phyloP scores from a whole-genome alignment of 1,284 basidiomycete genomes.

The Malassezia brasiliensis region DNA sequence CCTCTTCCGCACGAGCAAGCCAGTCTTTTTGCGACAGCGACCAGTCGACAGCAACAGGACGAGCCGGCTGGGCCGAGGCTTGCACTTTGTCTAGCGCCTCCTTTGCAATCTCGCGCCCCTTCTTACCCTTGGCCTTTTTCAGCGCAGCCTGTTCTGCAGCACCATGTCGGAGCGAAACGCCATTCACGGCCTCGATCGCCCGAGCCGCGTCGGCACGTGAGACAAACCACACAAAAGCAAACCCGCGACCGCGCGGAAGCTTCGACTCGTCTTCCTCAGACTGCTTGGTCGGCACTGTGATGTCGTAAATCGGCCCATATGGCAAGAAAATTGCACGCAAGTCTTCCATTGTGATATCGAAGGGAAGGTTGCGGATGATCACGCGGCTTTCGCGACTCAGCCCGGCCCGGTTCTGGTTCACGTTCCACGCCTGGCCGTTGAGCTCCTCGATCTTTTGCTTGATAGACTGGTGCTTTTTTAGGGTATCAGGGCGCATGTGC shows the following conservation, averaged over 20 bases:
- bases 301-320: slow-evolving; percentile 74
- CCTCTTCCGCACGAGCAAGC: slow-evolving; percentile 57
- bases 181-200: slow-evolving; percentile 75
- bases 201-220: slow-evolving; percentile 73
- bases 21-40: slow-evolving; percentile 87
- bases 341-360: slow-evolving; percentile 60
- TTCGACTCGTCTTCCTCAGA: slow-evolving; percentile 10
- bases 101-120: slow-evolving; percentile 57
- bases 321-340: slow-evolving; percentile 77
- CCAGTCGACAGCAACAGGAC: slow-evolving; percentile 89
- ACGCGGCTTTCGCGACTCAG: slow-evolving; percentile 61
- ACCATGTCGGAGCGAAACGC: slow-evolving; percentile 61
- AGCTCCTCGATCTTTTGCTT: slow-evolving; percentile 42
- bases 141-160: slow-evolving; percentile 59
- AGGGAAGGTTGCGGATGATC: slow-evolving; percentile 85
- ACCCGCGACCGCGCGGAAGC: slow-evolving; percentile 57
- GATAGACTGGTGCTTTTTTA: slow-evolving; percentile 49
- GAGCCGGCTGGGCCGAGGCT: slow-evolving; percentile 50
- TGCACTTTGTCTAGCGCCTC: slow-evolving; percentile 44
- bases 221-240: slow-evolving; percentile 92
- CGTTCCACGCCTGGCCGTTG: slow-evolving; percentile 23
- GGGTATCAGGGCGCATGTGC: slow-evolving; percentile 48
- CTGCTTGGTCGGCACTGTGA: slow-evolving; percentile 59
- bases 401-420: slow-evolving; percentile 42
- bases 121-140: slow-evolving; percentile 58